phyloP scores from a whole-genome alignment of 2,329 filamentous ascomycete species.

The Clarireedia hainanense region DNA sequence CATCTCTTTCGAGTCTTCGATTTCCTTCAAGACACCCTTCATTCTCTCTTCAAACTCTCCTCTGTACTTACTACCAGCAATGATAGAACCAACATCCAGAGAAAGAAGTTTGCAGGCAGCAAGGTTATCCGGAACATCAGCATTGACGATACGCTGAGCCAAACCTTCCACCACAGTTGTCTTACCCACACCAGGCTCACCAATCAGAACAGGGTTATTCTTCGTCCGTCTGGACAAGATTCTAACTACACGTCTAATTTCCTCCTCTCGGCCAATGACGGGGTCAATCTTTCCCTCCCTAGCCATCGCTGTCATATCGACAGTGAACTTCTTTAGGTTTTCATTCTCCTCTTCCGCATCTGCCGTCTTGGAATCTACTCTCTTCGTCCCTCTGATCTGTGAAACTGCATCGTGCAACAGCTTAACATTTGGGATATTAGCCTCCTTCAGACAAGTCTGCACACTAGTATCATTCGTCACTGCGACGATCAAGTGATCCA shows the following conservation, averaged over 20 bases:
- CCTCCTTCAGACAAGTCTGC: conserved; percentile 67
- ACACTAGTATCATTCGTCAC: conserved; percentile 73
- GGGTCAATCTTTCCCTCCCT: conserved; percentile 97
- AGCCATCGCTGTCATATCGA: conserved; percentile 96
- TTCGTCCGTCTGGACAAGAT: conserved; percentile 92
- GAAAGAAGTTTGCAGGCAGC: conserved; percentile 91
- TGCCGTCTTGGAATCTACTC: conserved; percentile 93
- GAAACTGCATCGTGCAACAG: conserved; percentile 85
- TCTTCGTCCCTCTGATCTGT: conserved; percentile 83
- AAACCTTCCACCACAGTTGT: conserved; percentile 96
- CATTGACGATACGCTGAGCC: conserved; percentile 90
- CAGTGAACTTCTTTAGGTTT: conserved; percentile 95
- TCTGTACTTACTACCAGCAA: conserved; percentile 96
- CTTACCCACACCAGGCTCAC: conserved; percentile 96
- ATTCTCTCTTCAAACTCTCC: conserved; percentile 99
- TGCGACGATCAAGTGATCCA: conserved; percentile 87
- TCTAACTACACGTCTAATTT: conserved; percentile 84
- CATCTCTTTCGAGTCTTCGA: conserved; percentile 88
- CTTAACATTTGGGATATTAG: conserved; percentile 87
- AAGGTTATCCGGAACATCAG: conserved; percentile 91
- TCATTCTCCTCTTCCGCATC: conserved; percentile 90
- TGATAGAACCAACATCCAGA: conserved; percentile 87
- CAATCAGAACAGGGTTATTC: conserved; percentile 97
- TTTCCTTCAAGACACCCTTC: conserved; percentile 98
- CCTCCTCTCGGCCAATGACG: conserved; percentile 93